Base-by-base conservation (phyloP, 225 moss, liverwort and hornwort species). In the Marchantia paleacea region DNA sequence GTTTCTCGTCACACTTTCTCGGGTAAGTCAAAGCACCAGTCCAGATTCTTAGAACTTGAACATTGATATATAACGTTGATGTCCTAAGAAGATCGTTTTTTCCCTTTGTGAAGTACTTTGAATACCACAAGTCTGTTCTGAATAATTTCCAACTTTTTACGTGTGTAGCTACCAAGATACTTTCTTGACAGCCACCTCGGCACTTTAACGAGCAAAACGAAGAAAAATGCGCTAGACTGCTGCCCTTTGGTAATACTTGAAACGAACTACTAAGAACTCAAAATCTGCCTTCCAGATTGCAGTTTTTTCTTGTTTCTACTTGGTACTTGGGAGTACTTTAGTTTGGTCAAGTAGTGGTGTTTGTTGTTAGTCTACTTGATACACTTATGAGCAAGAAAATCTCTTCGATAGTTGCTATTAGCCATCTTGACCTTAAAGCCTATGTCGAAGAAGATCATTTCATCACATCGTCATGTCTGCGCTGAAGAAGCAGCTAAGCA, bases 151-250 rank as follows among this genome's bases (percentile, higher is more conserved):
- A 22, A 73, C 51, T 73, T 60, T 61, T 60, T 54, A 49, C 49
- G 80, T 25, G 29, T 78, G 62, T 89, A 95, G 86, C 84, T 99
- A 72, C 99, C 99, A 47, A 91, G 91, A 75, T 99, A 99, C 76
- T 91, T 95, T 52, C 77, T 99, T 81, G 95, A 95, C 76, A 87
- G 84, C 80, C 95, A 99, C 84, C 81, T 99, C 80, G 99, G 99
- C 75, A 90, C 94, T 76, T 83, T 99, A 85, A 99, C 99, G 20
- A 99, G 99, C 75, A 94, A 93, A 85, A 87, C 86, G 84, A 99
- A 92, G 52, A 99, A 95, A 85, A 83, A 89, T 54, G 94, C 94
- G 13, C 82, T 99, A 55, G 99, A 99, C 79, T 99, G 95, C 80
- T 91, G 90, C 55, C 99, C 99, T 53, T 85, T 99, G 84, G 91